Conservation (phyloP, 768 basidiomycete species). For the Trametes coccinea region DNA sequence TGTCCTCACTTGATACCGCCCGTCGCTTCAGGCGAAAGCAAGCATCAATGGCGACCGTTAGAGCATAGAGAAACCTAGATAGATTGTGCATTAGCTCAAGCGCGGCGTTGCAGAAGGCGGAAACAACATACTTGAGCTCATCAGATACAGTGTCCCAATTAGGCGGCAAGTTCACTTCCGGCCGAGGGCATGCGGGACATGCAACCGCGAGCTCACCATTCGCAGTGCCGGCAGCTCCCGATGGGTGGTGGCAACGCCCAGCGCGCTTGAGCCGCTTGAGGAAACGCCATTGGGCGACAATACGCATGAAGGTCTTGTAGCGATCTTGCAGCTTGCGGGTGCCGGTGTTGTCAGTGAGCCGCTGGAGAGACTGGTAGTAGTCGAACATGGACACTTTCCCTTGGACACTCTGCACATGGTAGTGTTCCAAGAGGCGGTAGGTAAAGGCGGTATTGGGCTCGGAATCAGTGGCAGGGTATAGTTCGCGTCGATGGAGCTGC, state of each 20-base stretch:
- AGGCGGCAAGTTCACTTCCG: constrained; percentile 20
- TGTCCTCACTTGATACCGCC: constrained; percentile 20
- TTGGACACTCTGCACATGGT: constrained; percentile 36
- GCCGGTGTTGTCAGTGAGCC: constrained; percentile 33
- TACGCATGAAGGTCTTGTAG: constrained; percentile 15
- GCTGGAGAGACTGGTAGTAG: constrained; percentile 32
- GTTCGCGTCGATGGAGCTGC: neutral
- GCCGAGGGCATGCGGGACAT: constrained; percentile 30
- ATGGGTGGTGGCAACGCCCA: constrained; percentile 22
- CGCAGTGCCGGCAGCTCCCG: constrained; percentile 8
- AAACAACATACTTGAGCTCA: constrained; percentile 18
- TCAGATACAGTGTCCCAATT: constrained; percentile 21
- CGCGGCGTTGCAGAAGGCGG: too few relatives aligned
- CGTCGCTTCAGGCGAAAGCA: constrained; percentile 27
- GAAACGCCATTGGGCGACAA: constrained; percentile 22
- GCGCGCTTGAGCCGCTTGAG: constrained; percentile 25
- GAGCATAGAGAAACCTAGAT: constrained; percentile 31
- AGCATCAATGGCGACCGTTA: constrained; percentile 31
- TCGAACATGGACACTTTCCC: constrained; percentile 36
- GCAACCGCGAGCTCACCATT: constrained; percentile 19
- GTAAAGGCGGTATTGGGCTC: constrained; percentile 1
- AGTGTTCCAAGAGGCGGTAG: constrained; percentile 1
- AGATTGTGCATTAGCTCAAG: too few relatives aligned
- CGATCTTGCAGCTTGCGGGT: constrained; percentile 20
- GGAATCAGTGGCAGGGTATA: neutral